These are phyloP conservation scores for Kwoniella bestiolae DNA, from an alignment of 768 basidiomycete species.

Conservation along the genomic window DNA sequence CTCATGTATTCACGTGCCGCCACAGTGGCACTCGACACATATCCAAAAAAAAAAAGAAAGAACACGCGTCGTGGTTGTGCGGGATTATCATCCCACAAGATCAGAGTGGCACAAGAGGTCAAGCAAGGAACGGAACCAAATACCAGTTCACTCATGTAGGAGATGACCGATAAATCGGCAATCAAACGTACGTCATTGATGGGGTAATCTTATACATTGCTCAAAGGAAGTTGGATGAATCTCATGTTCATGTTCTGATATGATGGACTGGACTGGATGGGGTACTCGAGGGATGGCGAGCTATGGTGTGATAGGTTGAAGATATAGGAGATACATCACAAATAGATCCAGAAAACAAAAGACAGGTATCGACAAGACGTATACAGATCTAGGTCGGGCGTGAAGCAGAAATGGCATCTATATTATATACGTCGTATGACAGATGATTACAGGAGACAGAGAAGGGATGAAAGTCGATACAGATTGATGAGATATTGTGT, in stretches of 20 bases:
- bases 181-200: conserved; percentile 1
- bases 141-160: background rate
- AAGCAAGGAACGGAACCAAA: background rate
- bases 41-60: background rate
- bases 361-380: background rate
- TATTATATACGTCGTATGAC: no score
- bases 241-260: no score
- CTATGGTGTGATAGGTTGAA: no score
- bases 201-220: background rate
- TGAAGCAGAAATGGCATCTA: no score
- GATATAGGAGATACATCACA: background rate
- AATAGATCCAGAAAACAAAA: background rate
- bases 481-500: background rate
- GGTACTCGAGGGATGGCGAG: no score
- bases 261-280: no score
- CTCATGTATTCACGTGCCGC: background rate
- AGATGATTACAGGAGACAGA: background rate
- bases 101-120: background rate
- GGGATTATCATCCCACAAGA: background rate
- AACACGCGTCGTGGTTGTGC: background rate
- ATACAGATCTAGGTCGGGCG: background rate
- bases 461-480: background rate
- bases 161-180: background rate
- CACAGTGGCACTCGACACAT: background rate
- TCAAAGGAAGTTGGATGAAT: background rate